Conservation (phyloP, 768 basidiomycete species). For the Agrocybe praecox region DNA sequence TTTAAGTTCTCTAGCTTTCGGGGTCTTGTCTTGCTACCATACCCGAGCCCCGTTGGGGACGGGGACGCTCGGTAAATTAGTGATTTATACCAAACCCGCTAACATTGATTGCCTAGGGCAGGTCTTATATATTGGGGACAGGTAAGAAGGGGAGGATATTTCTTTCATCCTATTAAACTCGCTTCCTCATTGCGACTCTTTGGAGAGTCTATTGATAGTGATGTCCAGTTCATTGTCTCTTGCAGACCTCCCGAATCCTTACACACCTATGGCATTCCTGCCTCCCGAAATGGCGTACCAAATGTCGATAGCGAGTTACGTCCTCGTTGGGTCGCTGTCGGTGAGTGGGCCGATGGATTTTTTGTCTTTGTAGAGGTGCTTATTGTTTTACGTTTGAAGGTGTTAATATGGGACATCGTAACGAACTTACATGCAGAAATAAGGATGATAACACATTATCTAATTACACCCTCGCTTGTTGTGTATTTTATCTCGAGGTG, state of each 20-base stretch:
- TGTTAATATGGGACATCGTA: conserved; percentile 10
- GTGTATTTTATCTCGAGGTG: conserved; percentile 6
- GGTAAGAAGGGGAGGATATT: too few relatives aligned
- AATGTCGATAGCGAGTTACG: conserved; percentile 23
- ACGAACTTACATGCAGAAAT: conserved; percentile 3
- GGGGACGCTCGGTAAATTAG: too few relatives aligned
- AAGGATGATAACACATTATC: not conserved
- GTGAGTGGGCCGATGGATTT: not conserved
- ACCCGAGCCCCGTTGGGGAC: too few relatives aligned
- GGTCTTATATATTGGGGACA: too few relatives aligned
- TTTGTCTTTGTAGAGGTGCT: not conserved
- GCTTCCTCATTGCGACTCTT: too few relatives aligned
- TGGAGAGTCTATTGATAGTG: too few relatives aligned
- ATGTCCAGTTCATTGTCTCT: not conserved
- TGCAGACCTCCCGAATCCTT: conserved; percentile 20
- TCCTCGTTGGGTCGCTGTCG: conserved; percentile 18
- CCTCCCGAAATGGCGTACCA: conserved; percentile 24
- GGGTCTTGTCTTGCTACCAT: too few relatives aligned
- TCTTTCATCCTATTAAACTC: too few relatives aligned
- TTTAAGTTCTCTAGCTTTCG: too few relatives aligned
- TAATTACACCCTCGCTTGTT: not conserved
- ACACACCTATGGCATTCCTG: conserved; percentile 31
- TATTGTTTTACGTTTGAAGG: not conserved
- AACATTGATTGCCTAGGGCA: too few relatives aligned
- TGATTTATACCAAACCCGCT: too few relatives aligned